Percentiles rank a stretch among this genome's conserved stretches.
Evolutionary conservation across 2,329 filamentous ascomycete species (phyloP).

Genomic region (Graphilbum fragrans): DNA sequence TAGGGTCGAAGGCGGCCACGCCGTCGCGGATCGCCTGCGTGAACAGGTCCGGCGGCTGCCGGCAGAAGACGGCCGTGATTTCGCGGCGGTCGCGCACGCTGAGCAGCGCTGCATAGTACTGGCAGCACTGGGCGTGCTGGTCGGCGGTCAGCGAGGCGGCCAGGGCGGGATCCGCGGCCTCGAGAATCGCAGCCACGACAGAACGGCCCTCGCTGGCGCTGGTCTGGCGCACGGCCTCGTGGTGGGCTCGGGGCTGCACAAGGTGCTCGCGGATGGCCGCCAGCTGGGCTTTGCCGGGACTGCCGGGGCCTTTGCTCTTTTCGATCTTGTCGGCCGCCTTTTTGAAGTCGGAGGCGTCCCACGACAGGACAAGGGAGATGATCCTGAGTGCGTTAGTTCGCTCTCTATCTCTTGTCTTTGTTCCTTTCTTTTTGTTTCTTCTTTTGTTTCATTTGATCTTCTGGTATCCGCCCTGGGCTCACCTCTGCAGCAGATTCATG

Average conservation of each 20-base stretch:
- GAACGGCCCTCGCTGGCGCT: slow-evolving; percentile 42
- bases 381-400: slow-evolving; percentile 49
- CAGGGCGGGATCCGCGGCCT: slow-evolving; percentile 32
- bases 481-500: slow-evolving; percentile 65
- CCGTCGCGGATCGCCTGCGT: slow-evolving; percentile 54
- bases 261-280: slow-evolving; percentile 48
- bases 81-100: slow-evolving; percentile 63
- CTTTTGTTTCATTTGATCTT: neutral
- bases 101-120: slow-evolving; percentile 60
- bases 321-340: slow-evolving; percentile 54
- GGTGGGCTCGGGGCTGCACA: slow-evolving; percentile 36
- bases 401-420: no score
- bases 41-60: slow-evolving; percentile 58
- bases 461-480: neutral
- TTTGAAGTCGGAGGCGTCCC: slow-evolving; percentile 61
- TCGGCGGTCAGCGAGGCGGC: slow-evolving; percentile 36
- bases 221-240: slow-evolving; percentile 43
- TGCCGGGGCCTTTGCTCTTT: slow-evolving; percentile 35
- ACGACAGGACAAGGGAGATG: slow-evolving; percentile 58
- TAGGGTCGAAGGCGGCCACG: slow-evolving; percentile 58
- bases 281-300: slow-evolving; percentile 48
- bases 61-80: slow-evolving; percentile 55
- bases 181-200: slow-evolving; percentile 55
- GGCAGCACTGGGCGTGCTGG: slow-evolving; percentile 52
- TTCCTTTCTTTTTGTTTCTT: neutral